Evolutionary conservation across 1,284 basidiomycete genomes (phyloP), one percentile per base, ranked within the genome.

Genomic region (Pseudozyma tsukubaensis): DNA sequence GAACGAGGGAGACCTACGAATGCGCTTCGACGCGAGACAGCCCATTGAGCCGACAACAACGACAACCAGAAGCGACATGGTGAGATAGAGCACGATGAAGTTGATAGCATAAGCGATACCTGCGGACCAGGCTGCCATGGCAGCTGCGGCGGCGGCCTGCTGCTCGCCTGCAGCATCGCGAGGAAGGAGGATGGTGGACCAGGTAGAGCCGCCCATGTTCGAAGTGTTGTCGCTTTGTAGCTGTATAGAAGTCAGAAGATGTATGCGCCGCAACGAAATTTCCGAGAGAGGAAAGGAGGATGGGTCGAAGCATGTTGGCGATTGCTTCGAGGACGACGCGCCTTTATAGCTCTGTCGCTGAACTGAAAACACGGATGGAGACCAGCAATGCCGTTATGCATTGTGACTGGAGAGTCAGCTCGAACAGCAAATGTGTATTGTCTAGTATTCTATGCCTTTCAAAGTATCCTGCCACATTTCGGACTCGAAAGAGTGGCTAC

Each of bases 61-160:
- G 14, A 66, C 50, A 10, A 44, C 52, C 18, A 49, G 16, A 12
- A 66, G 40, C 14, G 57, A 45, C 63, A 66, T 50, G 51, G 47
- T 66, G 47, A 66, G 51, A 35, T 66, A 68, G 19, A 68, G 59
- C 2, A 61, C 48, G 50, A 68, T 61, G 18, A 57, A 68, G 50
- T 60, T 60, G 65, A 68, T 68, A n/a, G 65, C 65, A n/a, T 61
- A 68, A 44, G 54, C 59, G 45, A 61, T 61, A 3, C 59, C 59
- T n/a, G 59, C 65, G n/a, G 59, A 60, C 54, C 59, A 68, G 9
- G 65, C 59, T 2, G 59, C 59, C 59, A 68, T 68, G 14, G 64
- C 64, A 14, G 64, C 58, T 1, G 51, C 58, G 13, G 59, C 53
- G 1, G 65, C 64, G 16, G 57, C 58, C n/a, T 56, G 54, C 24